Conservation (phyloP, 2,329 filamentous ascomycete species). For the Botrytis tulipae region DNA sequence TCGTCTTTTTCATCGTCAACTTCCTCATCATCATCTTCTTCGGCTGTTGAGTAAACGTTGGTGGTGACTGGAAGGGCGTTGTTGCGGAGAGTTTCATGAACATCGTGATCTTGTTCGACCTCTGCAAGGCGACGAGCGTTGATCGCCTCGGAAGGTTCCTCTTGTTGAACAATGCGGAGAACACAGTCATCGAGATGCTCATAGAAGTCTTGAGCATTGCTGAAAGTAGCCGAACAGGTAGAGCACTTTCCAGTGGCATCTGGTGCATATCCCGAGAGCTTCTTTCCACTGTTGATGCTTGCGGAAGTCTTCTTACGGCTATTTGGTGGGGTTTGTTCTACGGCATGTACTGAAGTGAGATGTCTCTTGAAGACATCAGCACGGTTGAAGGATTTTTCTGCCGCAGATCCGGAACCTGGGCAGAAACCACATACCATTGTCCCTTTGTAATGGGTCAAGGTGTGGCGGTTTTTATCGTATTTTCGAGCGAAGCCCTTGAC, state of each 20-base stretch:
- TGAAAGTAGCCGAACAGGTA: slow-evolving; percentile 82
- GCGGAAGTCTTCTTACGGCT: slow-evolving; percentile 66
- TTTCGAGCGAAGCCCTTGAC: slow-evolving; percentile 92
- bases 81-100: slow-evolving; percentile 62
- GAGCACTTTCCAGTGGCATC: slow-evolving; percentile 87
- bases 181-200: slow-evolving; percentile 85
- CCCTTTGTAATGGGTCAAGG: slow-evolving; percentile 94
- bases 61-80: slow-evolving; percentile 46
- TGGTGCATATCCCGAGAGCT: slow-evolving; percentile 67
- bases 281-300: slow-evolving; percentile 43
- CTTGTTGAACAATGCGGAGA: slow-evolving; percentile 68
- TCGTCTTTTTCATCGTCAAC: slow-evolving; percentile 58
- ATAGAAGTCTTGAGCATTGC: slow-evolving; percentile 92
- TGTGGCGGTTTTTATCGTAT: slow-evolving; percentile 97
- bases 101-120: slow-evolving; percentile 62
- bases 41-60: slow-evolving; percentile 48
- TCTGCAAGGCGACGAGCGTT: slow-evolving; percentile 65
- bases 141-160: slow-evolving; percentile 67
- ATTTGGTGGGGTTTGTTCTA: slow-evolving; percentile 92
- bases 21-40: slow-evolving; percentile 52
- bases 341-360: slow-evolving; percentile 85
- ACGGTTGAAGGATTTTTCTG: slow-evolving; percentile 93
- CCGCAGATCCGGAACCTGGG: slow-evolving; percentile 78
- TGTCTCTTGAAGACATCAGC: slow-evolving; percentile 98
- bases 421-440: slow-evolving; percentile 98